Percentiles rank a stretch among this genome's conserved stretches.
Evolutionary conservation across 805 yeast genomes (phyloP).

Genomic region (Nakazawaea laoshanensis): DNA sequence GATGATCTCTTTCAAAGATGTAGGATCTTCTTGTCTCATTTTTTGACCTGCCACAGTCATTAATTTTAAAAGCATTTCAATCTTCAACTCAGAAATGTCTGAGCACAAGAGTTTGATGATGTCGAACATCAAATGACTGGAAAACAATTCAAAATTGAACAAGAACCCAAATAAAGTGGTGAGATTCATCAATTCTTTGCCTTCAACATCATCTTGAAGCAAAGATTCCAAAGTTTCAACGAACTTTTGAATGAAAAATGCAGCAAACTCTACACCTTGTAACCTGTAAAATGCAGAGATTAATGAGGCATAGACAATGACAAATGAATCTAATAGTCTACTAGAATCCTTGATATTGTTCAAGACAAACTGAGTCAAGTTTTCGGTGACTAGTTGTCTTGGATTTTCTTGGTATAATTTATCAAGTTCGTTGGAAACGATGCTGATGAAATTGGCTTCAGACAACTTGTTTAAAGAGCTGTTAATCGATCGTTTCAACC

Average conservation of each 20-base stretch:
- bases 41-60: constrained; percentile 74
- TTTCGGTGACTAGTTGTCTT: constrained; percentile 71
- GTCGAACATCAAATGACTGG: constrained; percentile 72
- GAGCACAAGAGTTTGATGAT: constrained; percentile 35
- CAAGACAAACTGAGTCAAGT: constrained; percentile 51
- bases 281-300: constrained; percentile 66
- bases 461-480: constrained; percentile 85
- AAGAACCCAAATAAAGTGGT: constrained; percentile 68
- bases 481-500: constrained; percentile 57
- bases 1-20: constrained; percentile 74
- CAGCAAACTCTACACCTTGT: constrained; percentile 88
- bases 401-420: constrained; percentile 58
- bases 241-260: constrained; percentile 67
- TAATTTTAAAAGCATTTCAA: constrained; percentile 69
- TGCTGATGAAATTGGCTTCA: constrained; percentile 70
- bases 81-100: constrained; percentile 58
- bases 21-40: constrained; percentile 85
- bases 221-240: constrained; percentile 59
- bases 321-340: constrained; percentile 67
- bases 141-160: constrained; percentile 69
- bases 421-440: constrained; percentile 56
- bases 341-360: constrained; percentile 59
- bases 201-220: constrained; percentile 22
- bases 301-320: constrained; percentile 71
- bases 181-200: constrained; percentile 40